These are phyloP conservation scores for Sphaerobolus stellatus DNA, from an alignment of 1,284 basidiomycete species.

Conservation along the genomic window DNA sequence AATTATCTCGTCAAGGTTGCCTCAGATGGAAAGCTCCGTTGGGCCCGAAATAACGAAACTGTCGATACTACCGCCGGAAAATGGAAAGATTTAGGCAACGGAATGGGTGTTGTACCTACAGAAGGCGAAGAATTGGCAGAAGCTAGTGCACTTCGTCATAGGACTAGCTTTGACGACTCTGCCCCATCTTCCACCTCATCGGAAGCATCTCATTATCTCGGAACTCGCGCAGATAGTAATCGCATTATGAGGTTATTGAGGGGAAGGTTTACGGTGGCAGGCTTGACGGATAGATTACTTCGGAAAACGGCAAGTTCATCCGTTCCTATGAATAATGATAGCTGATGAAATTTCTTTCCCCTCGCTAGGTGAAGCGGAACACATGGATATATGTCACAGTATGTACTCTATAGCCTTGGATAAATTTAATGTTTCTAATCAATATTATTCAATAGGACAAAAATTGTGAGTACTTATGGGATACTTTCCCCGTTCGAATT, in stretches of 20 bases:
- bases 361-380: conserved; percentile 43
- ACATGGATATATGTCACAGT: conserved; percentile 72
- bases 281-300: conserved; percentile 55
- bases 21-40: conserved; percentile 63
- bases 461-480: conserved; percentile 1
- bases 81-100: conserved; percentile 65
- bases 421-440: not conserved
- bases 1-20: conserved; percentile 72
- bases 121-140: conserved; percentile 9
- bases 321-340: not conserved
- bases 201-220: conserved; percentile 53
- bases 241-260: conserved; percentile 42
- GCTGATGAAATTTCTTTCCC: not conserved
- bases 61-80: conserved; percentile 61
- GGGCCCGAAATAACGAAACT: conserved; percentile 63
- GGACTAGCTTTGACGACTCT: conserved; percentile 24
- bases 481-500: not conserved
- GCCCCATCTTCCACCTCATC: conserved; percentile 17
- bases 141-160: not conserved
- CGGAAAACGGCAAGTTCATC: conserved; percentile 46
- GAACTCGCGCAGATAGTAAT: conserved; percentile 33
- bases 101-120: conserved; percentile 53
- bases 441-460: not conserved
- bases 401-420: conserved; percentile 19
- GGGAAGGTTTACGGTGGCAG: conserved; percentile 51